phyloP scores from a whole-genome alignment of 257 asterid species.

The Jacaranda copaia region DNA sequence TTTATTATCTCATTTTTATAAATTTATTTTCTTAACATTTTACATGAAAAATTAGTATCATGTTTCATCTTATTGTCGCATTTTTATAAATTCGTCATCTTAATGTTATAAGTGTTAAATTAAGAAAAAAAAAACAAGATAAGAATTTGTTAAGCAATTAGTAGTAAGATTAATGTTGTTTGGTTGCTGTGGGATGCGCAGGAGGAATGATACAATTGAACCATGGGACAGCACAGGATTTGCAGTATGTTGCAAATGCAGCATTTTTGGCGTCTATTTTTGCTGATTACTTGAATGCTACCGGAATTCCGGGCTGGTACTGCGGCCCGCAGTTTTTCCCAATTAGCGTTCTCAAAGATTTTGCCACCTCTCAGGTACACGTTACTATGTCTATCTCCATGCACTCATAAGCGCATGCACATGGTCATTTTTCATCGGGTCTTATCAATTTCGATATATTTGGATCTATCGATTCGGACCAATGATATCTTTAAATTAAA shows the following conservation, averaged over 20 bases:
- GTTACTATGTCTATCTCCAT: neutral
- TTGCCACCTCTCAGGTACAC: slow-evolving; percentile 80
- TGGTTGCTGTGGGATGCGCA: slow-evolving; percentile 16
- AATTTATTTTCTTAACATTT: too few species aligned
- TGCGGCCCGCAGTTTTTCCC: slow-evolving; percentile 64
- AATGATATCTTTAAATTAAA: too few species aligned
- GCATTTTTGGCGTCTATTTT: slow-evolving; percentile 87
- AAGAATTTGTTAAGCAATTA: neutral
- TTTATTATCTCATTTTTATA: too few species aligned
- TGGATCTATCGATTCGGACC: too few species aligned
- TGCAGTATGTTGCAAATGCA: slow-evolving; percentile 85
- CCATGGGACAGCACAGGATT: slow-evolving; percentile 62
- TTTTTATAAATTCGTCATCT: too few species aligned
- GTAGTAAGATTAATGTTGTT: neutral
- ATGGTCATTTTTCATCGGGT: neutral
- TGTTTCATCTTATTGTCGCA: too few species aligned
- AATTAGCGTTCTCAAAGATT: slow-evolving; percentile 51
- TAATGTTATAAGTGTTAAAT: too few species aligned
- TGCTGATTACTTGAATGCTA: slow-evolving; percentile 77
- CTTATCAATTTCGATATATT: too few species aligned
- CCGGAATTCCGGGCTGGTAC: slow-evolving; percentile 76
- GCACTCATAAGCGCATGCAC: too few species aligned
- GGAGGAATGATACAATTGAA: slow-evolving; percentile 80
- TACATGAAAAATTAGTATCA: too few species aligned
- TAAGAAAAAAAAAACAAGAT: too few species aligned